Conservation (phyloP, 306 rosid genomes). For the Abrus precatorius region DNA sequence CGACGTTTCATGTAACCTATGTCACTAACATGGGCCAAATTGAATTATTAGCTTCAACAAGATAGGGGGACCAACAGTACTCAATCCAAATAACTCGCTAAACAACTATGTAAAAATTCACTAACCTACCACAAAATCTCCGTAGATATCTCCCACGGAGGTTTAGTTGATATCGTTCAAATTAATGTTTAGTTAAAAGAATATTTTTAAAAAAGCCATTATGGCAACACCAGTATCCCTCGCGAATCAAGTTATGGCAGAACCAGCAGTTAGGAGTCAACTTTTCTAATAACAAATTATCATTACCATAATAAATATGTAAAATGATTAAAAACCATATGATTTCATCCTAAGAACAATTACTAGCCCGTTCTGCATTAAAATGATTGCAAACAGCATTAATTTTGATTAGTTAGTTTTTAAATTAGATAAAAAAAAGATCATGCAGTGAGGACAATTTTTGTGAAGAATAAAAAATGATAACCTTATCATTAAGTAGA, state of each 20-base stretch:
- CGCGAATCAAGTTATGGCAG: background rate
- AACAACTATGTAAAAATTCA: background rate
- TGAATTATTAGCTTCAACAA: background rate
- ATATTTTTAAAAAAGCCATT: background rate
- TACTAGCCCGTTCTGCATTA: too few relatives aligned
- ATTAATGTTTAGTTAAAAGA: background rate
- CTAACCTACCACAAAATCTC: background rate
- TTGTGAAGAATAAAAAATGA: background rate
- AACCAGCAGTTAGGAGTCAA: background rate
- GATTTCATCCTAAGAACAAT: constrained; percentile 15
- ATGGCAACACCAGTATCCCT: background rate
- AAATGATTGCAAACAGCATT: background rate
- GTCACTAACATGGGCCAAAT: too few relatives aligned
- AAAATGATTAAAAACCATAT: background rate
- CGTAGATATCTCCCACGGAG: background rate
- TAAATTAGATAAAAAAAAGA: background rate
- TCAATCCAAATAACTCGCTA: background rate
- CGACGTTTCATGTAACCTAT: background rate
- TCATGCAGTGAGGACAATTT: background rate
- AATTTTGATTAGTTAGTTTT: background rate
- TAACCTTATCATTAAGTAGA: background rate
- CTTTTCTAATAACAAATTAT: background rate
- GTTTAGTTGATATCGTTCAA: background rate
- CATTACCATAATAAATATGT: too few relatives aligned
- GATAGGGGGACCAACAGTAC: background rate